phyloP scores from a whole-genome alignment of 1,284 basidiomycete species.

The Heterobasidion occidentale region DNA sequence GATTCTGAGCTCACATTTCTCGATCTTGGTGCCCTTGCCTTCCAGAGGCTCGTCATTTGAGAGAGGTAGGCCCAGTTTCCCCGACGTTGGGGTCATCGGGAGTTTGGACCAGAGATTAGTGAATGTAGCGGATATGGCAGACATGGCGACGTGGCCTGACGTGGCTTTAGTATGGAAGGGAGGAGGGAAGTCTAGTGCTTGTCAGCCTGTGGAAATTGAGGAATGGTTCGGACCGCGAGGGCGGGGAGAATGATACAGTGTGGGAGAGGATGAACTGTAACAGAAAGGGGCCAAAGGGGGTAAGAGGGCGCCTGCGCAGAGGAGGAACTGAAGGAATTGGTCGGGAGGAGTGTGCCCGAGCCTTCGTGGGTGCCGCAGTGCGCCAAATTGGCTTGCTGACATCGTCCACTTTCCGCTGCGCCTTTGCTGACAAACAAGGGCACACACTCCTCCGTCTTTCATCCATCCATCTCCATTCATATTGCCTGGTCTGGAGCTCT shows the following conservation, averaged over 20 bases:
- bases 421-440: too few species aligned
- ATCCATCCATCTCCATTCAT: too few species aligned
- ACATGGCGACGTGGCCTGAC: constrained; percentile 1
- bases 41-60: constrained; percentile 27
- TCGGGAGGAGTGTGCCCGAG: neutral
- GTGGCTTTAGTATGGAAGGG: neutral
- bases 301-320: neutral
- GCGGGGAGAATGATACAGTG: neutral
- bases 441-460: too few species aligned
- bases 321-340: neutral
- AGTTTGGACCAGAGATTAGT: constrained; percentile 21
- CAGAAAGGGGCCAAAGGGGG: neutral
- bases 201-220: neutral
- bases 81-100: constrained; percentile 16
- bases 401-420: too few species aligned
- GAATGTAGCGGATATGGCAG: constrained; percentile 21
- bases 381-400: neutral
- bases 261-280: neutral
- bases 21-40: constrained; percentile 17
- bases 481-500: too few species aligned
- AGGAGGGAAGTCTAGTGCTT: neutral
- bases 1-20: constrained; percentile 67
- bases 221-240: neutral
- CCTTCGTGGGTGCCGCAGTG: neutral
- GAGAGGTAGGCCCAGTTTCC: constrained; percentile 23